A percentile compares a stretch with the other conserved stretches of the same genome.
phyloP scores from a whole-genome alignment of 208 protist genomes.

The Porcisia deanei region DNA sequence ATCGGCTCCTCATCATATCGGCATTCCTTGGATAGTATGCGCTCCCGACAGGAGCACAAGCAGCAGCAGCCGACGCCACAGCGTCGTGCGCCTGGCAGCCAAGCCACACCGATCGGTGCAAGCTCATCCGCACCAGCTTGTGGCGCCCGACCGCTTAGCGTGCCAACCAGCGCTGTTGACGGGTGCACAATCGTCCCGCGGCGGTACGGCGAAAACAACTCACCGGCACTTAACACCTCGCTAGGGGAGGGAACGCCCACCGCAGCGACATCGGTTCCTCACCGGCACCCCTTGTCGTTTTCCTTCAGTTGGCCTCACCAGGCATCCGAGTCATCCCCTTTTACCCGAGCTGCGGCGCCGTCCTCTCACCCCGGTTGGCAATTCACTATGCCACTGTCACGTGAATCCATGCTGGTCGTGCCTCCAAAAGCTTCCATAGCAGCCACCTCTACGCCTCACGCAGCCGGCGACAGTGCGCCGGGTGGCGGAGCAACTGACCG shows the following conservation, averaged over 20 bases:
- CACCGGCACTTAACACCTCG: conserved; percentile 9
- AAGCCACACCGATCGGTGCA: background rate
- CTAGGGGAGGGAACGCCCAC: conserved; percentile 2
- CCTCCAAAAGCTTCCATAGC: background rate
- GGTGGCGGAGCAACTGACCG: background rate
- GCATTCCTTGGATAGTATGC: background rate
- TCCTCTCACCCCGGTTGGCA: background rate
- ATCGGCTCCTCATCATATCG: background rate
- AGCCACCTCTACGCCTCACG: conserved; percentile 1
- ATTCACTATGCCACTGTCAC: background rate
- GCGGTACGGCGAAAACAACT: conserved; percentile 17
- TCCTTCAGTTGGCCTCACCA: conserved; percentile 6
- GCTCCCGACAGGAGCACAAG: background rate
- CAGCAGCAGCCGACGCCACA: background rate
- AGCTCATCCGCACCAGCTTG: background rate
- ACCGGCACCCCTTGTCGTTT: background rate
- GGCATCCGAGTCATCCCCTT: background rate
- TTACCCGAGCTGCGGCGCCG: background rate
- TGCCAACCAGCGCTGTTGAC: background rate
- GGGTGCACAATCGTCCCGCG: conserved; percentile 6
- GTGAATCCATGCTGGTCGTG: background rate
- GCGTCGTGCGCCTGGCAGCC: background rate
- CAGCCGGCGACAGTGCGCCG: background rate
- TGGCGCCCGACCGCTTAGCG: background rate
- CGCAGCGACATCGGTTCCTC: background rate